Evolutionary conservation across 2,329 filamentous ascomycete genomes (phyloP).

Genomic region (Sodiomyces alkalinus): DNA sequence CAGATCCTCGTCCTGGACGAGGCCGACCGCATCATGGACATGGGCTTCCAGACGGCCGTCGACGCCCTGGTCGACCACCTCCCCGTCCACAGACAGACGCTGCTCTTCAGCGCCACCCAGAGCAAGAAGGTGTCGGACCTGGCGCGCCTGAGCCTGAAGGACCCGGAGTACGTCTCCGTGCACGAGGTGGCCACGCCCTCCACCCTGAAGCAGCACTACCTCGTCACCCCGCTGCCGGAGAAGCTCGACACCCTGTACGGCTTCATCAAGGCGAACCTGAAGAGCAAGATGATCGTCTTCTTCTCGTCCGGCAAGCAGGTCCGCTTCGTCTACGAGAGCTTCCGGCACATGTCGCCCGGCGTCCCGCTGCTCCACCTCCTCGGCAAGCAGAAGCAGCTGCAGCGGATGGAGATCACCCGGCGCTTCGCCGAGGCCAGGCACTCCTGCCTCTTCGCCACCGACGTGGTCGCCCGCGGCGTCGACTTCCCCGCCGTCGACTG

Average conservation of each 20-base stretch:
- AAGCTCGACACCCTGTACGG: constrained; percentile 89
- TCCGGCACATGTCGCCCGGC: constrained; percentile 86
- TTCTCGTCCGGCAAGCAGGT: constrained; percentile 93
- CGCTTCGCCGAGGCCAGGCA: constrained; percentile 70
- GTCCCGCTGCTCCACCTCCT: constrained; percentile 86
- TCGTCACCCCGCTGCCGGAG: constrained; percentile 68
- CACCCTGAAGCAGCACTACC: constrained; percentile 80
- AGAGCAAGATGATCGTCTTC: constrained; percentile 91
- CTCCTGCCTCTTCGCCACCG: constrained; percentile 85
- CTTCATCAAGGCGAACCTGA: constrained; percentile 81
- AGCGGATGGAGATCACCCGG: constrained; percentile 72
- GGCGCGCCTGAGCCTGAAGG: constrained; percentile 70
- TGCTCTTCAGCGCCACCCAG: constrained; percentile 93
- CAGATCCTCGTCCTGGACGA: constrained; percentile 92
- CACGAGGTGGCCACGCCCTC: constrained; percentile 80
- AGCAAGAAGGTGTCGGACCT: constrained; percentile 89
- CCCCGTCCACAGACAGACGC: constrained; percentile 70
- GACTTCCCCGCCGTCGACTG: constrained; percentile 96
- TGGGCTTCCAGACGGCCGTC: constrained; percentile 84
- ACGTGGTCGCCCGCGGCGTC: constrained; percentile 84
- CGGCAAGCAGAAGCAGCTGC: constrained; percentile 83
- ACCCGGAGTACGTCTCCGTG: constrained; percentile 90
- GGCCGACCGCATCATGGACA: constrained; percentile 91
- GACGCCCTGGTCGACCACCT: constrained; percentile 90
- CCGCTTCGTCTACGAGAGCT: constrained; percentile 85